These are phyloP conservation scores for Tuber umbilicatum DNA, from an alignment of 495 filamentous ascomycete genomes.

Conservation along the genomic window DNA sequence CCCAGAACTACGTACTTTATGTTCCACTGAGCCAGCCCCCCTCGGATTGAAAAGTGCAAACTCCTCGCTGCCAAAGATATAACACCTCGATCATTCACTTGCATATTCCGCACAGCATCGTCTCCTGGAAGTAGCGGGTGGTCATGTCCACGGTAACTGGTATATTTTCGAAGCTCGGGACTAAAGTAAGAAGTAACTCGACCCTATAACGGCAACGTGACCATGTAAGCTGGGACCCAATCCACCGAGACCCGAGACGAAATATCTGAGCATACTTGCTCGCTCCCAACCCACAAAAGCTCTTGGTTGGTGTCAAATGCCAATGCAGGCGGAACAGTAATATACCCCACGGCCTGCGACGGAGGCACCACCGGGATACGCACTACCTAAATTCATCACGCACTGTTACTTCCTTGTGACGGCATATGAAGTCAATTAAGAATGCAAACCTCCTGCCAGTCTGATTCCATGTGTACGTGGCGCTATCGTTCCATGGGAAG, in stretches of 20 bases:
- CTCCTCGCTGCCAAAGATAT: conserved; percentile 36
- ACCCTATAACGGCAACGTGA: conserved; percentile 51
- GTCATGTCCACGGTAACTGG: conserved; percentile 41
- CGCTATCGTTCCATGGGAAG: conserved; percentile 25
- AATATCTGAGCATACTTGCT: conserved; percentile 57
- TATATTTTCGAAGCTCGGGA: conserved; percentile 68
- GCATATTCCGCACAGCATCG: conserved; percentile 36
- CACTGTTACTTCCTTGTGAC: conserved; percentile 9
- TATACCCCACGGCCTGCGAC: conserved; percentile 27
- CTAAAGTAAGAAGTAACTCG: conserved; percentile 79
- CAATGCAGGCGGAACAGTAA: conserved; percentile 43
- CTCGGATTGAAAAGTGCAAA: conserved; percentile 73
- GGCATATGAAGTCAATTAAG: neutral
- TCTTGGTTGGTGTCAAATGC: conserved; percentile 85
- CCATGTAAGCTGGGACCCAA: neutral
- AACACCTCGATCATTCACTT: conserved; percentile 51
- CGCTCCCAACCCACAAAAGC: conserved; percentile 84
- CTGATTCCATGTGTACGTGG: conserved; percentile 35
- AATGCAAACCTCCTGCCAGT: conserved; percentile 39
- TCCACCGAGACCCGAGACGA: neutral
- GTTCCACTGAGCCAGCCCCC: conserved; percentile 81
- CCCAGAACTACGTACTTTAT: conserved; percentile 48
- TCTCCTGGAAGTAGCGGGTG: conserved; percentile 24
- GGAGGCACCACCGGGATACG: conserved; percentile 32
- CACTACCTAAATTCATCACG: conserved; percentile 24